Conservation (phyloP, 2,329 filamentous ascomycete species). For the Phaeoacremonium minimum region DNA sequence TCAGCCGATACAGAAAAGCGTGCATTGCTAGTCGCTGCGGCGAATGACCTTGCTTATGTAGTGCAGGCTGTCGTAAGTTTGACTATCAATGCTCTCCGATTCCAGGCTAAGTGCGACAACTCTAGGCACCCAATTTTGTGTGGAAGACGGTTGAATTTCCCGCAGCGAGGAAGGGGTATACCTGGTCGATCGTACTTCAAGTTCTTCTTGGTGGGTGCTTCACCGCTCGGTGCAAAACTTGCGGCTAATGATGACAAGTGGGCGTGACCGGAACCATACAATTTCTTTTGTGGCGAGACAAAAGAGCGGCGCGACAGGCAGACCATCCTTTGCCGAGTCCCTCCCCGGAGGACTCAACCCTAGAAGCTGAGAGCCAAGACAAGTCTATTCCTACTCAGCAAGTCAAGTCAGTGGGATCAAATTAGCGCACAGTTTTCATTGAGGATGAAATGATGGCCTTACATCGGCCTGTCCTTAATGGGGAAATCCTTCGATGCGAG, state of each 20-base stretch:
- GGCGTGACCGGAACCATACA: conserved; percentile 20
- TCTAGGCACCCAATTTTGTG: conserved; percentile 30
- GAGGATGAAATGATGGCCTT: too few species aligned
- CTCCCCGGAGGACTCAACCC: too few species aligned
- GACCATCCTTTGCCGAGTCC: too few species aligned
- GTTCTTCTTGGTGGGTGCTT: conserved; percentile 23
- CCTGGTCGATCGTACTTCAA: conserved; percentile 27
- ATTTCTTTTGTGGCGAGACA: conserved; percentile 21
- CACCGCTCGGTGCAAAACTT: background rate
- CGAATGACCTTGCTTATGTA: conserved; percentile 26
- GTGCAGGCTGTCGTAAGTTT: conserved; percentile 24
- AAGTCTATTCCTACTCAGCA: too few species aligned
- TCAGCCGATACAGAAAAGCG: conserved; percentile 21
- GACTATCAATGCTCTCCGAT: too few species aligned
- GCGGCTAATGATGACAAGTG: conserved; percentile 10
- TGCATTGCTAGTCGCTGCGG: conserved; percentile 22
- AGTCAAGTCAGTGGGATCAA: too few species aligned
- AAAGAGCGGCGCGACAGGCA: too few species aligned
- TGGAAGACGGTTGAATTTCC: conserved; percentile 36
- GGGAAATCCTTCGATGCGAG: too few species aligned
- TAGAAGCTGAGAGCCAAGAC: too few species aligned
- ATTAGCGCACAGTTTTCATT: too few species aligned
- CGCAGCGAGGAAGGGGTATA: conserved; percentile 27
- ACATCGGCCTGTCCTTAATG: too few species aligned
- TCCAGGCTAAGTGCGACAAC: background rate